Base-by-base conservation (phyloP, 257 asterid genomes). In the Mitragyna speciosa region DNA sequence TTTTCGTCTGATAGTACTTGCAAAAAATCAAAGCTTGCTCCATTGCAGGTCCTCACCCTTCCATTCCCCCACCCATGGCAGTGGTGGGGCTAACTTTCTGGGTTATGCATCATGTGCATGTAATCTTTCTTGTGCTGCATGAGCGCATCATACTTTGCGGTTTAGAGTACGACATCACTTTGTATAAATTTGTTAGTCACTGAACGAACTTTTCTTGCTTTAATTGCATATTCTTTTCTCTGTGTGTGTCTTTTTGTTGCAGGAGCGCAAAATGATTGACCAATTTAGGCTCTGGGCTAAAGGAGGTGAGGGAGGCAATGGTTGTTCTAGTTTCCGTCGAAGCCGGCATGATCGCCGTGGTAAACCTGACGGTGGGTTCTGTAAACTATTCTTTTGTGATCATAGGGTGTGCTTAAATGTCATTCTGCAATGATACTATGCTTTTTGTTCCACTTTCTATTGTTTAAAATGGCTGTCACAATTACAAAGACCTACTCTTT, bases 241-340 rank as follows among this genome's bases (percentile, higher is more conserved):
- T 56, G 73, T 41, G 4, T 52, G 66, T 66, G 81, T 83, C 73
- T 59, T 54, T 82, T 65, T 73, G 72, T 82, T 87, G 83, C 85
- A 95, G 99, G 99, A 95, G 87, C 89, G 98, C 52, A 91, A 82
- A 82, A 95, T 95, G 98, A 88, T 92, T 75, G 99, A 95, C 83
- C 85, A 90, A 11, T 85, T 89, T 80, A 87, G 91, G 85, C 76
- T 95, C 67, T 81, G 92, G 87, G 97, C 97, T 84, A 95, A 92
- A 90, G 99, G 97, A 78, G 99, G 99, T 72, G 96, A 95, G 72
- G 99, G 98, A 73, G 99, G 98, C 66, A 93, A 83, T 77, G 99
- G 98, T 82, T 95, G 99, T 85, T 76, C 84, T 83, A 93, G 98
- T 87, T 86, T 87, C 69, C 96, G 90, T n/a, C 95, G 92, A 65